Conservation (phyloP, 306 rosid species). For the Quercus agrifolia region DNA sequence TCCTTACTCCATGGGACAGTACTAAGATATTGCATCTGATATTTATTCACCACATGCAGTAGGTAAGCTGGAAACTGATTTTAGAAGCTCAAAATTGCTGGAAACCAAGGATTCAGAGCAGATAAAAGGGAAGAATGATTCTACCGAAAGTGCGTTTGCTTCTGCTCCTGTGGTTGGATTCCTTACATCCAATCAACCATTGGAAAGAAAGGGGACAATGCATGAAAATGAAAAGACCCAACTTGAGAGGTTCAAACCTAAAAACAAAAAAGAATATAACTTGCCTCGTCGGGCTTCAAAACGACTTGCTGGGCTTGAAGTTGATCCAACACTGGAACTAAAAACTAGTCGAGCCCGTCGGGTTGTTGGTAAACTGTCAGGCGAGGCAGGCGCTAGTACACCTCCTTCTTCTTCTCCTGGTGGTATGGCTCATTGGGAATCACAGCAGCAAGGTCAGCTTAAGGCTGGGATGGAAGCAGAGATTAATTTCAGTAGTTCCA, state of each 20-base stretch:
- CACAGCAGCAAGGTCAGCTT: conserved; percentile 15
- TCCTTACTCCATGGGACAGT: conserved; percentile 4
- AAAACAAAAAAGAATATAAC: conserved; percentile 39
- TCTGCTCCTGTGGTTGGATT: conserved; percentile 21
- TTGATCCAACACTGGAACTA: conserved; percentile 56
- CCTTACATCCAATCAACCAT: conserved; percentile 22
- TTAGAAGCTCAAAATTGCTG: conserved; percentile 24
- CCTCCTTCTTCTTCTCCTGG: conserved; percentile 25
- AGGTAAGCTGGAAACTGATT: conserved; percentile 18
- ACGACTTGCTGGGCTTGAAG: conserved; percentile 82
- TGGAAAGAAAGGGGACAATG: conserved; percentile 20
- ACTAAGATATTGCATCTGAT: conserved; percentile 23
- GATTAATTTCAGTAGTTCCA: conserved; percentile 1
- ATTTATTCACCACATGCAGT: conserved; percentile 18
- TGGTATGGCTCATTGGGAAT: conserved; percentile 11
- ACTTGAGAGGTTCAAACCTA: conserved; percentile 24
- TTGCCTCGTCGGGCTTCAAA: conserved; percentile 82
- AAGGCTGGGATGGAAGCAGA: conserved; percentile 19
- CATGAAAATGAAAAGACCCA: conserved; percentile 27
- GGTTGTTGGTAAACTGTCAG: conserved; percentile 31
- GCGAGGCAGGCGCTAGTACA: conserved; percentile 20
- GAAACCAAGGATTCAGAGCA: conserved; percentile 27
- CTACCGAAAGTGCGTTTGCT: conserved; percentile 21
- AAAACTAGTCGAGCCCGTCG: conserved; percentile 39
- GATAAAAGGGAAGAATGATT: conserved; percentile 28